These are phyloP conservation scores for Trichoderma gamsii DNA, from an alignment of 495 filamentous ascomycete genomes.

Conservation along the genomic window DNA sequence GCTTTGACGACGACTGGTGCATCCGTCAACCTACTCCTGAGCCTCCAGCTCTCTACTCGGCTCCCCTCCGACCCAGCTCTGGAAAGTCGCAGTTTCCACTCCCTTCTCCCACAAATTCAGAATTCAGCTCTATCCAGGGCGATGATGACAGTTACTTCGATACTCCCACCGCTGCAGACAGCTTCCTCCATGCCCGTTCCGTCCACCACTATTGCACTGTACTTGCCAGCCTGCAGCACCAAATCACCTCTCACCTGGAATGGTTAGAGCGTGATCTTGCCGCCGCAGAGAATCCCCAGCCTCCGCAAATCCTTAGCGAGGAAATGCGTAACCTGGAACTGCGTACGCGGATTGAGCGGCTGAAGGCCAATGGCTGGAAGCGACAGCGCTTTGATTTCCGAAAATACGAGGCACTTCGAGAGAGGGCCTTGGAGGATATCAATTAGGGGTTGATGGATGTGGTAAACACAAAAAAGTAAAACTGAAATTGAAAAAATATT, in stretches of 20 bases:
- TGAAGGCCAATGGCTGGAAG: conserved; percentile 41
- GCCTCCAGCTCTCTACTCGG: conserved; percentile 19
- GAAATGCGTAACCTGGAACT: conserved; percentile 29
- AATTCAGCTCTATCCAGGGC: conserved; percentile 16
- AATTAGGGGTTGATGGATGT: neutral
- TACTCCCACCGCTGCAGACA: conserved; percentile 15
- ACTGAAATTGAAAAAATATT: neutral
- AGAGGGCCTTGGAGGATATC: conserved; percentile 38
- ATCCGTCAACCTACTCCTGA: neutral
- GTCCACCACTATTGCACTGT: conserved; percentile 38
- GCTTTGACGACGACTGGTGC: conserved; percentile 34
- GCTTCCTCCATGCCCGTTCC: conserved; percentile 35
- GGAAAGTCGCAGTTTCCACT: conserved; percentile 1
- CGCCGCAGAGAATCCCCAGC: conserved; percentile 18
- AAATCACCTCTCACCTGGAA: conserved; percentile 36
- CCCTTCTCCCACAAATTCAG: conserved; percentile 4
- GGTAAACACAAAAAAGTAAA: neutral
- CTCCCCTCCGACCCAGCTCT: neutral
- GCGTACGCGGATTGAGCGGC: conserved; percentile 39
- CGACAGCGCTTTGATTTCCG: conserved; percentile 44
- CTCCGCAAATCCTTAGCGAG: conserved; percentile 21
- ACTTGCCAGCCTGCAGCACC: conserved; percentile 34
- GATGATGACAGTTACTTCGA: conserved; percentile 25
- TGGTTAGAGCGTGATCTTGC: conserved; percentile 32
- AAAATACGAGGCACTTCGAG: conserved; percentile 44